phyloP scores from a whole-genome alignment of 179 eudicot species.

The Beta macrorhiza region DNA sequence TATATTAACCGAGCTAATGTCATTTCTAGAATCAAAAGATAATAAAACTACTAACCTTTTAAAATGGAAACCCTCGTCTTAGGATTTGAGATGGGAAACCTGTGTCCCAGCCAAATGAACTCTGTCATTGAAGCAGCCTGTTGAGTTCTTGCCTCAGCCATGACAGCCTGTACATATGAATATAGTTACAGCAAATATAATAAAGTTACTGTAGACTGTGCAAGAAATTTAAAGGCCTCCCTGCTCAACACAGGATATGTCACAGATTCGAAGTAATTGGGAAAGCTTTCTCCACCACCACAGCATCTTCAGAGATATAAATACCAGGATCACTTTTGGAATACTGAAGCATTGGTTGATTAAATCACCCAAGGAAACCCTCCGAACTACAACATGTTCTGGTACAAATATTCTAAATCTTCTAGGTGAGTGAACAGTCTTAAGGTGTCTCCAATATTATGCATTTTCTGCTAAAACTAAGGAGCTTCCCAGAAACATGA shows the following conservation, averaged over 20 bases:
- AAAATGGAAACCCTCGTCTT: slow-evolving; percentile 87
- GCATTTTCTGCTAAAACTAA: neutral
- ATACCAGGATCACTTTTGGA: neutral
- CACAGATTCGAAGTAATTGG: neutral
- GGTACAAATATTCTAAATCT: neutral
- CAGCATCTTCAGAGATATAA: neutral
- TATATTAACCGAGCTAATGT: neutral
- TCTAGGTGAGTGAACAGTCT: neutral
- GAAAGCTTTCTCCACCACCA: neutral
- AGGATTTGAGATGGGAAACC: slow-evolving; percentile 87
- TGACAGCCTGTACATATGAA: slow-evolving; percentile 70
- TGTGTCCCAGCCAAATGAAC: slow-evolving; percentile 89
- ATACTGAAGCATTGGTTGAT: neutral
- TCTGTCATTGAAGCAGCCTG: slow-evolving; percentile 98
- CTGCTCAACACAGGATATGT: neutral
- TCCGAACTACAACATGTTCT: neutral
- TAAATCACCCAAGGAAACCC: neutral
- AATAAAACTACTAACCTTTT: slow-evolving; percentile 55
- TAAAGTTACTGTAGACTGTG: neutral
- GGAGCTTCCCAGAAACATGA: neutral
- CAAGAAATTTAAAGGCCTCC: neutral
- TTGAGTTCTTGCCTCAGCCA: slow-evolving; percentile 97
- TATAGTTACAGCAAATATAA: slow-evolving; percentile 12
- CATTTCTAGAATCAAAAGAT: neutral
- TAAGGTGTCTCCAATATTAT: neutral